Evolutionary conservation across 2,329 filamentous ascomycete species (phyloP), one percentile per base, ranked within the genome.

Genomic region (Penicillium frequentans): DNA sequence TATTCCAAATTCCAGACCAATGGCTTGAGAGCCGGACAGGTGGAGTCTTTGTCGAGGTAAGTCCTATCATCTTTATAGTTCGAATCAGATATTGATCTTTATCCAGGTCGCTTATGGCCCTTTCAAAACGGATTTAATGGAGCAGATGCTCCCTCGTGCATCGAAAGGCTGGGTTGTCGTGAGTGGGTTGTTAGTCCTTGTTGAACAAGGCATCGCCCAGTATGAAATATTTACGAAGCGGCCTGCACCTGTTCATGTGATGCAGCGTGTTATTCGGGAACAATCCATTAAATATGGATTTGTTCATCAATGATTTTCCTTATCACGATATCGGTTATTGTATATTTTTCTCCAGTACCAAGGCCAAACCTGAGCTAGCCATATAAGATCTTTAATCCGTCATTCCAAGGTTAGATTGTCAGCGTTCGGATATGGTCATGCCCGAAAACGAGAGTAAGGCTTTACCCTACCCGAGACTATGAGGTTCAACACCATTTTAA

Each of bases 181-280:
- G 5, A 64, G 66, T 58, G 66, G 66, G 6, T 39, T 64, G 14
- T 54, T 50, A 11, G 57, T 68, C 6, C 37, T 69, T 10, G 19
- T 65, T 23, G 62, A 67, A 43, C 67, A 69, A 44, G 66, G 63
- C 16, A 59, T 67, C 49, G 62, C 61, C 10, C 67, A 69, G 39
- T 68, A 62, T 39, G 64, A 69, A 45, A 49, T 69, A 3, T 65
- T 69, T 39, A 69, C 64, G 1, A 50, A 55, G 26, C 46, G 64
- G 9, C 64, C 62, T 16, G 66, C 67, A 1, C 67, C 67, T 2
- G 52, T 64, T 4, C 61, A 65, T 59, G 58, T 64, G 4, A 69
- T 69, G 65, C 57, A 58, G 35, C 55, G 56, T 44, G 61, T 55
- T 16, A 57, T 64, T 14, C 51, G 46, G 43, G 61, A 64, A 27